Conservation (phyloP, 305 asterid species). For the Salvia sclarea region DNA sequence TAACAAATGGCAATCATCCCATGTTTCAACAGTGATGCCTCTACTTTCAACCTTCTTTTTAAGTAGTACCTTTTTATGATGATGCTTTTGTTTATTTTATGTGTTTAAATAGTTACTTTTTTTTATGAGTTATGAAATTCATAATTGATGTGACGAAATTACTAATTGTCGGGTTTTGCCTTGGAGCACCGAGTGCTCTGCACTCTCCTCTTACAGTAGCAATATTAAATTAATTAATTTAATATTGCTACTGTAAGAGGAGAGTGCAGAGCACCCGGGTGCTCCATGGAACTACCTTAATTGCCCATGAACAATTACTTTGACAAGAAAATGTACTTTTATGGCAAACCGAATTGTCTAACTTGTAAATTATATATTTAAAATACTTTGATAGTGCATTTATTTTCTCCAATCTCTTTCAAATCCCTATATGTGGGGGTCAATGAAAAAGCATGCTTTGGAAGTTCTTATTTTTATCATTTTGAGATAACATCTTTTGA, state of each 20-base stretch:
- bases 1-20: constrained; percentile 33
- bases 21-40: constrained; percentile 8
- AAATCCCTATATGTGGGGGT: not conserved
- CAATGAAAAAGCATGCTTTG: not conserved
- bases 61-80: not conserved
- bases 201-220: no score
- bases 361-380: not conserved
- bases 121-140: not conserved
- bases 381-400: not conserved
- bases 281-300: no score
- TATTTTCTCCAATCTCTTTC: not conserved
- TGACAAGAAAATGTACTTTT: not conserved
- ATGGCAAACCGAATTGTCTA: not conserved
- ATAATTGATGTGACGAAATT: not conserved
- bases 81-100: not conserved
- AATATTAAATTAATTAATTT: no score
- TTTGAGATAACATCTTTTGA: not conserved
- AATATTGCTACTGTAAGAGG: no score
- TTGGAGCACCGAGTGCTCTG: no score
- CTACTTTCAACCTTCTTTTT: not conserved
- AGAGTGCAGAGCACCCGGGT: no score
- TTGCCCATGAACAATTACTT: not conserved
- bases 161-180: no score
- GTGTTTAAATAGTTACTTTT: not conserved
- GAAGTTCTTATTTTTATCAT: not conserved